phyloP scores from a whole-genome alignment of 305 asterid species.

The Fraxinus nigra region DNA sequence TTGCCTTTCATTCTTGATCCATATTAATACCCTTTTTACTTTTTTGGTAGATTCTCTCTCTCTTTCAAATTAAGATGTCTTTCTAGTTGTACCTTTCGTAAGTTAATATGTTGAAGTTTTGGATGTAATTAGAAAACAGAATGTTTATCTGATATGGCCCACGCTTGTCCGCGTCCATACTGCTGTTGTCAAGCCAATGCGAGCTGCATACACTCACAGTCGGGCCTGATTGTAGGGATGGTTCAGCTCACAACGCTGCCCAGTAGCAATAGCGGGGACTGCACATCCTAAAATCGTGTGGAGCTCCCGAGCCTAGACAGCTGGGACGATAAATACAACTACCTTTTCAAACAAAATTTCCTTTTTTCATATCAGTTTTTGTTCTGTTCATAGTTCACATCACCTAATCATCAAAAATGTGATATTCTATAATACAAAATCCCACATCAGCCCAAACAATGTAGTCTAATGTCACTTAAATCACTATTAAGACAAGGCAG shows the following conservation, averaged over 20 bases:
- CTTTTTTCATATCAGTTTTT: not conserved
- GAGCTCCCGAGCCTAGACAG: not conserved
- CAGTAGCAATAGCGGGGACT: not conserved
- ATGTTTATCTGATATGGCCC: not conserved
- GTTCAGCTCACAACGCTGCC: not conserved
- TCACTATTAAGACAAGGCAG: not conserved
- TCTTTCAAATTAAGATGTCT: not conserved
- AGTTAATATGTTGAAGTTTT: not conserved
- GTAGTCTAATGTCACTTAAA: not conserved
- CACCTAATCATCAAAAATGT: not conserved
- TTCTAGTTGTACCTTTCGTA: not conserved
- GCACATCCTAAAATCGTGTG: not conserved
- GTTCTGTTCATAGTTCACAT: not conserved
- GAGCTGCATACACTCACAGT: not conserved
- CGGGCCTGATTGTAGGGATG: not conserved
- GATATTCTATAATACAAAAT: not conserved
- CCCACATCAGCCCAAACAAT: not conserved
- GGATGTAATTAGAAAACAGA: not conserved
- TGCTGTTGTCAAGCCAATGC: not conserved
- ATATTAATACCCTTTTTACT: not conserved
- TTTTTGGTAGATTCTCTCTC: not conserved
- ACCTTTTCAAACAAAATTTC: not conserved
- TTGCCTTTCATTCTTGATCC: conserved; percentile 27
- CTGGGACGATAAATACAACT: not conserved
- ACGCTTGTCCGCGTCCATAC: not conserved